phyloP scores from a whole-genome alignment of 2,329 filamentous ascomycete genomes.

The Canariomyces notabilis region DNA sequence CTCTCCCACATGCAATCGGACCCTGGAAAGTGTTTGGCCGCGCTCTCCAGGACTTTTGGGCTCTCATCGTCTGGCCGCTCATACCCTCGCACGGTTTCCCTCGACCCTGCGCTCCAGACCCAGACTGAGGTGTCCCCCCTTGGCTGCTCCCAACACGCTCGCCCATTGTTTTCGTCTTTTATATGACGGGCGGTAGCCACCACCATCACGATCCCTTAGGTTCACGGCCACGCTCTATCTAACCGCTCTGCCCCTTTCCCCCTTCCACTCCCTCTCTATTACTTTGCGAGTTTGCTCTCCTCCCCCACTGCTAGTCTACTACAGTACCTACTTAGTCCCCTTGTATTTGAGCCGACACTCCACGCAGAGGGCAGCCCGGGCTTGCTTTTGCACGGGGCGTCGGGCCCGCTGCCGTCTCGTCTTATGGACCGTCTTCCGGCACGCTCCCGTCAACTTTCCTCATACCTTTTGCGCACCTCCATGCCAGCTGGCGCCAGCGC shows the following conservation, averaged over 20 bases:
- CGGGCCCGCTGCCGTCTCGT: slow-evolving; percentile 20
- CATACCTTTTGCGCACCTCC: slow-evolving; percentile 7
- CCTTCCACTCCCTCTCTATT: neutral
- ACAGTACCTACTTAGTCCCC: too few relatives aligned
- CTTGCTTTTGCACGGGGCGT: slow-evolving; percentile 12
- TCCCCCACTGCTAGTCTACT: neutral
- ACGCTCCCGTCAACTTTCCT: slow-evolving; percentile 14
- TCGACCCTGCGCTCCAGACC: neutral
- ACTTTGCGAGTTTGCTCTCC: neutral
- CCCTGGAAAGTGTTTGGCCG: slow-evolving; percentile 9
- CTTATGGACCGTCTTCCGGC: slow-evolving; percentile 25
- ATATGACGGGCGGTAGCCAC: slow-evolving; percentile 12
- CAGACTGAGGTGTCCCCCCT: neutral
- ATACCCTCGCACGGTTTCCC: slow-evolving; percentile 7
- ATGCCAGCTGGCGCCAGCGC: slow-evolving; percentile 15
- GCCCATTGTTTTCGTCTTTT: slow-evolving; percentile 1
- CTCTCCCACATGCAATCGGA: slow-evolving; percentile 10
- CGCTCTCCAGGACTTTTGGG: slow-evolving; percentile 2
- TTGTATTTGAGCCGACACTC: neutral
- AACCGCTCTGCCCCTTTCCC: neutral
- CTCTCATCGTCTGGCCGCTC: neutral
- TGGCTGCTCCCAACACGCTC: neutral
- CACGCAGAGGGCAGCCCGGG: slow-evolving; percentile 3
- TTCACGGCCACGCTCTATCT: slow-evolving; percentile 1
- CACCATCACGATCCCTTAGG: neutral